Evolutionary conservation across 768 basidiomycete species (phyloP), one percentile per base, ranked within the genome.

Genomic region (Pulveroboletus sp.): DNA sequence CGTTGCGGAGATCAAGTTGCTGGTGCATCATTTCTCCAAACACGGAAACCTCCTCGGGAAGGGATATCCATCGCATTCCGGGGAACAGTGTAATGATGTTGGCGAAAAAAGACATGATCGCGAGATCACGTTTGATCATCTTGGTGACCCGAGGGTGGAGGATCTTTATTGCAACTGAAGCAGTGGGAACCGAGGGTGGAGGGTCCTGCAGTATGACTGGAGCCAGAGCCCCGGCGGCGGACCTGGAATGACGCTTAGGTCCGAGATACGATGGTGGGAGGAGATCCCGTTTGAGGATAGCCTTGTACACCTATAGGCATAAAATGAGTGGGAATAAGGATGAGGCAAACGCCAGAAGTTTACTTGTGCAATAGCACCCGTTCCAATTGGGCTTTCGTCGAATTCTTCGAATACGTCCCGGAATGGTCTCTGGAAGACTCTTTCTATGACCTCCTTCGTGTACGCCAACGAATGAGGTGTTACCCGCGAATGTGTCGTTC

Each of bases 1-100:
- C 96, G 52, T 86, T 80, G 32, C 92, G 77, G 41, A 99, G 72
- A 69, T 98, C 93, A 18, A 98, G 78, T 67, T 99, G 96, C 58
- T 83, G 87, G 63, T 82, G 79, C 96, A 99, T 99, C 93, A 99
- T 95, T 30, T 76, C 70, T 7, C 96, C 96, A 66, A 99, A 99
- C 4, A 95, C 91, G 21, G 81, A 72, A 7, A 98, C 95, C 67
- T 99, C 96, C 60, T 99, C 91, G 0, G 93, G 89, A 15, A 99
- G 77, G 7, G 93, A 96, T 42, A 99, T 70, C 96, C 96, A 99
- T 57, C 92, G 79, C 85, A 96, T 93, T 26, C 93, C 92, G 0
- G 96, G 96, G 47, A 98, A 68, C 27, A 86, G 44, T 45, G 89
- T 80, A 51, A 98, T 76, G 51, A 79, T 68, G 36, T 77, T 76